Evolutionary conservation across 1,139 yeast species (phyloP).

Genomic region (Debaryomyces sp.): DNA sequence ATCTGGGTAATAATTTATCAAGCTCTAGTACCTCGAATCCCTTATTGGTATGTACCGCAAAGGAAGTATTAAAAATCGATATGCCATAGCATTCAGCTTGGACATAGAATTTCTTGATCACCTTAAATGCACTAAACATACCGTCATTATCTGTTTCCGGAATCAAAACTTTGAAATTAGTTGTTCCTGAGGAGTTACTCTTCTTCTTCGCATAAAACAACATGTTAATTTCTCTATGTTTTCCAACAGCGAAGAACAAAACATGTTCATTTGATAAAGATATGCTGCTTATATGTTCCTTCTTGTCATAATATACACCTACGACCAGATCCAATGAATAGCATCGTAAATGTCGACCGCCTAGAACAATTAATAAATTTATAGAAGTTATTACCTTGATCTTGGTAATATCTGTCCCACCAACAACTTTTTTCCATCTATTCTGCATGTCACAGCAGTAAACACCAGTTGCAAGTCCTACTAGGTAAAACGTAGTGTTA

Average conservation of each 20-base stretch:
- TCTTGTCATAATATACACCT: constrained; percentile 38
- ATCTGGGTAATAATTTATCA: constrained; percentile 58
- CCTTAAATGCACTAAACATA: constrained; percentile 53
- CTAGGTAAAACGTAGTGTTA: constrained; percentile 28
- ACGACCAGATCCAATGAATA: constrained; percentile 56
- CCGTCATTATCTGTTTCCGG: constrained; percentile 54
- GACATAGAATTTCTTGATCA: constrained; percentile 50
- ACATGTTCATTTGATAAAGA: constrained; percentile 43
- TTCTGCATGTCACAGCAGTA: constrained; percentile 52
- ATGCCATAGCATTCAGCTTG: constrained; percentile 59
- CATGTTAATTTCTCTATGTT: constrained; percentile 61
- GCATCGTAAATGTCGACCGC: constrained; percentile 61
- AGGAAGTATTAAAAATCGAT: constrained; percentile 60
- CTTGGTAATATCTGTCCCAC: constrained; percentile 57
- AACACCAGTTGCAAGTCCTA: constrained; percentile 43
- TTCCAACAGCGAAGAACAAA: constrained; percentile 61
- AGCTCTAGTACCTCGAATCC: constrained; percentile 72
- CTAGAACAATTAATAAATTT: constrained; percentile 60
- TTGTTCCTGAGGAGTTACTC: constrained; percentile 44
- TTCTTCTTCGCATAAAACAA: constrained; percentile 56
- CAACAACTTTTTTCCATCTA: constrained; percentile 65
- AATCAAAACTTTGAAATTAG: constrained; percentile 54
- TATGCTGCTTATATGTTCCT: constrained; percentile 32
- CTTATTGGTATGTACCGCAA: constrained; percentile 66
- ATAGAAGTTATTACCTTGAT: constrained; percentile 61